A percentile compares a stretch with the other conserved stretches of the same genome.
Conservation (phyloP, 768 basidiomycete species). For the Tulasnella sp. region DNA sequence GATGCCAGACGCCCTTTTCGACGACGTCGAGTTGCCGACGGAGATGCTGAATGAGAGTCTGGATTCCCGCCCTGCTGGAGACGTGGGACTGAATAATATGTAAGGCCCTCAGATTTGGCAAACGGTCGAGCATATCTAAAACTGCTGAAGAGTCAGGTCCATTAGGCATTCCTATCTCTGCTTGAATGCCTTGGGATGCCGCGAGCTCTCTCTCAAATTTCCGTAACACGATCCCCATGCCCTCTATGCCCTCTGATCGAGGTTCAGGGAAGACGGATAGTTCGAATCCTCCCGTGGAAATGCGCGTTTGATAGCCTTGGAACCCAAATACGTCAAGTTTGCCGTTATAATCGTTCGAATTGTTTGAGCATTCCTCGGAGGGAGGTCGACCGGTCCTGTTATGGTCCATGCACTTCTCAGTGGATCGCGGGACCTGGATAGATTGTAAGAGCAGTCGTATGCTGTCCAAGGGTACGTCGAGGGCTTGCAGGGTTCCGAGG, state of each 20-base stretch:
- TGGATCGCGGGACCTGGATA: background rate
- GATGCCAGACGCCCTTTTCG: background rate
- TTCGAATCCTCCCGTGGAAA: background rate
- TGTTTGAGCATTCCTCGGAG: background rate
- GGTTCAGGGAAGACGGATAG: background rate
- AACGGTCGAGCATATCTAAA: background rate
- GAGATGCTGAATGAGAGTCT: background rate
- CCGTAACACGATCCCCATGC: background rate
- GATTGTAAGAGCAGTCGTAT: background rate
- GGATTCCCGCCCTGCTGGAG: background rate
- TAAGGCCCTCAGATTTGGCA: background rate
- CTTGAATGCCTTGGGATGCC: background rate
- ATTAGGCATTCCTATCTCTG: background rate
- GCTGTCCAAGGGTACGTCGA: background rate
- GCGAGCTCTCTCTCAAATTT: background rate
- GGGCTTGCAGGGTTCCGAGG: background rate
- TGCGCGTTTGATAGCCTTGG: background rate
- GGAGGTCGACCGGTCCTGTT: background rate
- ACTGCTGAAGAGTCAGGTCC: no score
- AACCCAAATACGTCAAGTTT: background rate
- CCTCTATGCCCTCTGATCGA: background rate
- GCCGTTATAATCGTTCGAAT: background rate
- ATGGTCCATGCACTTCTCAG: background rate
- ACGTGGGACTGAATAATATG: background rate
- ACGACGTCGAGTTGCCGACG: background rate